phyloP scores from a whole-genome alignment of 768 basidiomycete species.

The Russula emetica region DNA sequence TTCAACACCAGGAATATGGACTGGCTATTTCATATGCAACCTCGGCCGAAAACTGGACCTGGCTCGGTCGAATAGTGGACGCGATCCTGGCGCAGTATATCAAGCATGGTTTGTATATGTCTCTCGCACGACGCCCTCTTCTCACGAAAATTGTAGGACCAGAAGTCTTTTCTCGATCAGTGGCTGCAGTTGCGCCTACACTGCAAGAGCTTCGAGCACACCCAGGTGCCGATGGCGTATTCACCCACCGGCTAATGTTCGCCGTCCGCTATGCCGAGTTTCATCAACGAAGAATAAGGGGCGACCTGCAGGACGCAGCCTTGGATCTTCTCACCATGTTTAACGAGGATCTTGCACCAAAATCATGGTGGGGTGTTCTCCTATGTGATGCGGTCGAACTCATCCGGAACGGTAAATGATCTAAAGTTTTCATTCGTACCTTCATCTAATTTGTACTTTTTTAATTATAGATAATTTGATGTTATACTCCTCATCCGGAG shows the following conservation, averaged over 20 bases:
- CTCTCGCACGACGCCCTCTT: slow-evolving; percentile 8
- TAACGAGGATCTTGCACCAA: slow-evolving; percentile 74
- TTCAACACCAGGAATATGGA: slow-evolving; percentile 68
- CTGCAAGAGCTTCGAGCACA: slow-evolving; percentile 56
- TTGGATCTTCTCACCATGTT: slow-evolving; percentile 73
- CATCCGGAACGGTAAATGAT: slow-evolving; percentile 54
- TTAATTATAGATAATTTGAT: slow-evolving; percentile 50
- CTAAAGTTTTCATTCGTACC: not conserved
- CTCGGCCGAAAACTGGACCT: slow-evolving; percentile 79
- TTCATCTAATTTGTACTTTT: not conserved
- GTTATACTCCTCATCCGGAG: slow-evolving; percentile 66
- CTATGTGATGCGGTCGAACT: slow-evolving; percentile 76
- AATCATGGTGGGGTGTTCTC: slow-evolving; percentile 84
- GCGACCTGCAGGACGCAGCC: slow-evolving; percentile 66
- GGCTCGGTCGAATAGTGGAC: slow-evolving; percentile 75
- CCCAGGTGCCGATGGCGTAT: slow-evolving; percentile 50
- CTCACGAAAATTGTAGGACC: slow-evolving; percentile 45
- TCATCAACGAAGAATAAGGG: slow-evolving; percentile 58
- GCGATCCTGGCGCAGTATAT: slow-evolving; percentile 78
- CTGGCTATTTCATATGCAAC: slow-evolving; percentile 79
- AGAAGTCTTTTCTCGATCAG: slow-evolving; percentile 54
- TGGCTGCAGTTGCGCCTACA: slow-evolving; percentile 66
- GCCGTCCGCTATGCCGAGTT: slow-evolving; percentile 80
- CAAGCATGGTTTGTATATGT: slow-evolving; percentile 45
- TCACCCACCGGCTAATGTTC: slow-evolving; percentile 69